Evolutionary conservation across 139 green algal genomes (phyloP).

Genomic region (Tetraselmis chui): DNA sequence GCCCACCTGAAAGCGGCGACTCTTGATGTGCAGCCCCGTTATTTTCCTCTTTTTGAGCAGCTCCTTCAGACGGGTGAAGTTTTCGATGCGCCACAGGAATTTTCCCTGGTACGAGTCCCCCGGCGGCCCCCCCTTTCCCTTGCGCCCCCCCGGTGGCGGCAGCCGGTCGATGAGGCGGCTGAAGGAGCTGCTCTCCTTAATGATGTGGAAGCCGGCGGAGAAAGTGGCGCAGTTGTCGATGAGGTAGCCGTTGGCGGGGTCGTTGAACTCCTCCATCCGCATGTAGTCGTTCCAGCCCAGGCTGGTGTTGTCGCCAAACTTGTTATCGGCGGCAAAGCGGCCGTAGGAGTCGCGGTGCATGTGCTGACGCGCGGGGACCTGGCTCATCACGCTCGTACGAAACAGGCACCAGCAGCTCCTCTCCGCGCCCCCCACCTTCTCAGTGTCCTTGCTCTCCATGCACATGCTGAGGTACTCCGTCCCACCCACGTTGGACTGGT

Average conservation of each 20-base stretch:
- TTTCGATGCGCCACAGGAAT: slow-evolving; percentile 64
- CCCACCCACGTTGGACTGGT: slow-evolving; percentile 41
- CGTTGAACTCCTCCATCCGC: slow-evolving; percentile 36
- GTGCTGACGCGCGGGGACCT: slow-evolving; percentile 31
- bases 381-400: slow-evolving; percentile 46
- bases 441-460: slow-evolving; percentile 57
- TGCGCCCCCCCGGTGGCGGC: slow-evolving; percentile 12
- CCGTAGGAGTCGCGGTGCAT: slow-evolving; percentile 63
- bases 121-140: slow-evolving; percentile 18
- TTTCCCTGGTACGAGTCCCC: slow-evolving; percentile 39
- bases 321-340: slow-evolving; percentile 52
- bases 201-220: slow-evolving; percentile 48
- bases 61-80: slow-evolving; percentile 71
- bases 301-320: slow-evolving; percentile 56
- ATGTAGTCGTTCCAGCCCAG: slow-evolving; percentile 79
- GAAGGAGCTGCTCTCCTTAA: slow-evolving; percentile 54
- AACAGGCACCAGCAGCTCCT: slow-evolving; percentile 66
- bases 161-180: slow-evolving; percentile 10
- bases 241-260: slow-evolving; percentile 22
- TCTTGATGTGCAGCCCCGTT: slow-evolving; percentile 70
- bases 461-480: slow-evolving; percentile 43
- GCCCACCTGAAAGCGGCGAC: slow-evolving; percentile 50
- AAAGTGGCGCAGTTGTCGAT: slow-evolving; percentile 45
- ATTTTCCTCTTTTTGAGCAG: slow-evolving; percentile 77
- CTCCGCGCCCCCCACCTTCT: slow-evolving; percentile 33